Base-by-base conservation (phyloP, 768 basidiomycete species). In the Hemileccinum rubropunctum region DNA sequence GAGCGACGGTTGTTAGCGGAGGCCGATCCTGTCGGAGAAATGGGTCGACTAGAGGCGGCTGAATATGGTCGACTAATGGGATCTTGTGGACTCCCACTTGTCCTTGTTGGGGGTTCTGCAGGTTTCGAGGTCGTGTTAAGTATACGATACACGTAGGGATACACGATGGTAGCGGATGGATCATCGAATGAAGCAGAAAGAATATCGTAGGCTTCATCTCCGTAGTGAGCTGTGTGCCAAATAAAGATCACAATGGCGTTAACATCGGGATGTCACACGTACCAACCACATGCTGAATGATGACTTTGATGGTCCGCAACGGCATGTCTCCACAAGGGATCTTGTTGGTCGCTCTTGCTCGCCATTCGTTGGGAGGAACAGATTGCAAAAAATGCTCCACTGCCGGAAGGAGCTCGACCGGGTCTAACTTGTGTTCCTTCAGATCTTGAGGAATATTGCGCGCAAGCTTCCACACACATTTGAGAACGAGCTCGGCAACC, bases 311-410 rank as follows among this genome's bases (percentile, higher is more conserved):
- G 3, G 97, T 98, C 53, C 97, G 78, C 50, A 99, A 70, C 2
- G 97, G 97, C 95, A 98, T 95, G 62, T 99, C 97, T 21, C 94
- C 95, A 63, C 95, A 88, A 3, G 97, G 95, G 2, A 98, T 83
- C 55, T 87, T 88, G 63, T 91, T 93, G 1, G 86, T 86, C 10
- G 92, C 91, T 54, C 97, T 77, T 12, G 89, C 86, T 45, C 95
- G 83, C 92, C 95, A 99, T 68, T 97, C 94, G 53, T 93, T 94
- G 1, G 97, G 97, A 40, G 92, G 88, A 26, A 98, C 86, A 1
- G 87, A 91, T 62, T 93, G 88, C 42, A 98, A 68, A 71, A 99
- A 98, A 53, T 91, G 84, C 65, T 99, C 97, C 53, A 99, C 86
- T 5, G 94, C 88, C 14, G 87, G 86, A 64, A 98, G 88, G 28